Conservation (phyloP, 164 flowering plant genomes). For the Chimonanthus praecox region DNA sequence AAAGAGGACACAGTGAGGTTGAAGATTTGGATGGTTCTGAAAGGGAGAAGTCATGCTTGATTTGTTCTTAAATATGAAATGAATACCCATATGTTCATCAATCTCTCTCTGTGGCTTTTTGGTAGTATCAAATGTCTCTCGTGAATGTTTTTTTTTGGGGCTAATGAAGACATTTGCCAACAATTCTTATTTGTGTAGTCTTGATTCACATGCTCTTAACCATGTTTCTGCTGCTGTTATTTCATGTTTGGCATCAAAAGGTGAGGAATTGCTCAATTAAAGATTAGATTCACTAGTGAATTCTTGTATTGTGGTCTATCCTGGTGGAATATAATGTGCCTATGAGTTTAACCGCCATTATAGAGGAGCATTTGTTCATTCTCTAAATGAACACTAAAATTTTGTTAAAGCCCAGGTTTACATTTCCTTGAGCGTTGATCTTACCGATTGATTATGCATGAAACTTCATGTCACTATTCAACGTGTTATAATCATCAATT, state of each 20-base stretch:
- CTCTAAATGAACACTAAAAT: not conserved
- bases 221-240: not conserved
- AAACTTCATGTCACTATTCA: too few species aligned
- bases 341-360: not conserved
- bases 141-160: slow-evolving; percentile 3
- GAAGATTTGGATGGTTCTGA: not conserved
- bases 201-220: too few species aligned
- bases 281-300: not conserved
- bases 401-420: not conserved
- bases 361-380: not conserved
- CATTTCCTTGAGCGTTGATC: not conserved
- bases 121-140: not conserved
- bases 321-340: not conserved
- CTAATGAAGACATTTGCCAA: not conserved
- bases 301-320: not conserved
- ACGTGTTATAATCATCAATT: too few species aligned
- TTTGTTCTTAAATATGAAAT: not conserved
- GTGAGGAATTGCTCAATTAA: not conserved
- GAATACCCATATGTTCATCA: not conserved
- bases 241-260: slow-evolving; percentile 3
- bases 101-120: not conserved
- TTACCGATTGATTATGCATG: too few species aligned
- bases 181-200: not conserved
- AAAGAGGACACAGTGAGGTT: not conserved
- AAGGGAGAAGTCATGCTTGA: not conserved